A percentile compares a stretch with the other conserved stretches of the same genome.
Conservation (phyloP, 495 filamentous ascomycete genomes). For the Immersiella caudata region DNA sequence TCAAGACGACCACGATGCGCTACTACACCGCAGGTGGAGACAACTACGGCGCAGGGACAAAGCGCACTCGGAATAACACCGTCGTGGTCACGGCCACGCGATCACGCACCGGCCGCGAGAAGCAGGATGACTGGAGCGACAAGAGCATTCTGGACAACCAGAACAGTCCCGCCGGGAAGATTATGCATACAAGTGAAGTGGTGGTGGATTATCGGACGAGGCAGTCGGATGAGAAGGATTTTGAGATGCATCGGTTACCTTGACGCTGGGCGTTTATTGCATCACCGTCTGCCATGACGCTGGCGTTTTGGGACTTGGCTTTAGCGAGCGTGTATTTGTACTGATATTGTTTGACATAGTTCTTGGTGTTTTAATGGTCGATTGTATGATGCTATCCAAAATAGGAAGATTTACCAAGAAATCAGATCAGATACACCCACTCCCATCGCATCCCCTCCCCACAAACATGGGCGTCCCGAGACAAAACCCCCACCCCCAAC, state of each 20-base stretch:
- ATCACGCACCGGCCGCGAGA: not conserved
- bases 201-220: slow-evolving; percentile 6
- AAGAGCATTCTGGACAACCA: slow-evolving; percentile 17
- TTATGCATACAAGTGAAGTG: slow-evolving; percentile 8
- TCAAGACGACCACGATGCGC: slow-evolving; percentile 7
- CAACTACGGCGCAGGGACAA: not conserved
- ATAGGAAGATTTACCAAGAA: too few relatives aligned
- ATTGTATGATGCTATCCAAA: not conserved
- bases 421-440: not conserved
- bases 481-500: not conserved
- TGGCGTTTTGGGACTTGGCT: not conserved
- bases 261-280: too few relatives aligned
- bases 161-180: not conserved
- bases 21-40: slow-evolving; percentile 12
- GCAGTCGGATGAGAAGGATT: not conserved
- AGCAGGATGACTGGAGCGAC: slow-evolving; percentile 19
- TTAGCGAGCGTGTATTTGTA: not conserved
- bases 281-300: not conserved
- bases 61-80: slow-evolving; percentile 9
- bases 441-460: not conserved
- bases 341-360: not conserved
- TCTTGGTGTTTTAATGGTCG: not conserved
- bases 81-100: slow-evolving; percentile 7
- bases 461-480: not conserved
- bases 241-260: not conserved